Conservation (phyloP, 2,329 filamentous ascomycete genomes). For the Sporothrix pallida region DNA sequence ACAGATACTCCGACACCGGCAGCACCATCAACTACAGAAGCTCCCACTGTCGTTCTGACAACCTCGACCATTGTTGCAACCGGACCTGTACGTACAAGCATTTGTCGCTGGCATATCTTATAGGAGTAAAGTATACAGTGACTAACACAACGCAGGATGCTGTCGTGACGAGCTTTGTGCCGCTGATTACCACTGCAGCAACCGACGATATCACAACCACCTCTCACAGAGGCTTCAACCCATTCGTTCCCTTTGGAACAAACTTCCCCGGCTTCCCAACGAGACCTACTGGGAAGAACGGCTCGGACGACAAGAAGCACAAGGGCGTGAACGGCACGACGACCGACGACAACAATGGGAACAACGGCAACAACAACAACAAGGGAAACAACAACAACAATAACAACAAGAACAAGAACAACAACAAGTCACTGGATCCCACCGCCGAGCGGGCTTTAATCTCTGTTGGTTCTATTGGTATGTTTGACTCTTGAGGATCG, state of each 20-base stretch:
- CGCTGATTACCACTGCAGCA: slow-evolving; percentile 27
- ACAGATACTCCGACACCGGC: slow-evolving; percentile 18
- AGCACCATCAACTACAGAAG: not conserved
- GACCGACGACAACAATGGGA: not conserved
- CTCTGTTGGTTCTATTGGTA: slow-evolving; percentile 47
- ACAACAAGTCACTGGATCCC: slow-evolving; percentile 35
- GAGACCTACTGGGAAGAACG: not conserved
- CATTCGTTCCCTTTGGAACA: slow-evolving; percentile 10
- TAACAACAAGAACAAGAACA: slow-evolving; percentile 23
- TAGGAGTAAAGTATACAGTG: no score
- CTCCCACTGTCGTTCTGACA: slow-evolving; percentile 16
- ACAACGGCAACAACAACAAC: not conserved
- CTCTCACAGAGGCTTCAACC: not conserved
- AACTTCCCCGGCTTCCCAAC: slow-evolving; percentile 17
- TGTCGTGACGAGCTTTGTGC: slow-evolving; percentile 29
- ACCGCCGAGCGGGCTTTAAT: slow-evolving; percentile 44
- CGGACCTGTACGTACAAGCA: slow-evolving; percentile 13
- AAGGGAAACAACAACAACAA: slow-evolving; percentile 15
- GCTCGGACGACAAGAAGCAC: slow-evolving; percentile 32
- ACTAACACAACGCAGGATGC: slow-evolving; percentile 17
- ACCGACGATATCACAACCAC: slow-evolving; percentile 14
- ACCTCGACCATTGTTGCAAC: slow-evolving; percentile 29
- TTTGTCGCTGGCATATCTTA: no score
- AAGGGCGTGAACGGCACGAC: slow-evolving; percentile 22
- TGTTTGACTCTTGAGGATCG: slow-evolving; percentile 13